A percentile compares a stretch with the other conserved stretches of the same genome.
Evolutionary conservation across 2,329 filamentous ascomycete species (phyloP).

Genomic region (Cercospora beticola): DNA sequence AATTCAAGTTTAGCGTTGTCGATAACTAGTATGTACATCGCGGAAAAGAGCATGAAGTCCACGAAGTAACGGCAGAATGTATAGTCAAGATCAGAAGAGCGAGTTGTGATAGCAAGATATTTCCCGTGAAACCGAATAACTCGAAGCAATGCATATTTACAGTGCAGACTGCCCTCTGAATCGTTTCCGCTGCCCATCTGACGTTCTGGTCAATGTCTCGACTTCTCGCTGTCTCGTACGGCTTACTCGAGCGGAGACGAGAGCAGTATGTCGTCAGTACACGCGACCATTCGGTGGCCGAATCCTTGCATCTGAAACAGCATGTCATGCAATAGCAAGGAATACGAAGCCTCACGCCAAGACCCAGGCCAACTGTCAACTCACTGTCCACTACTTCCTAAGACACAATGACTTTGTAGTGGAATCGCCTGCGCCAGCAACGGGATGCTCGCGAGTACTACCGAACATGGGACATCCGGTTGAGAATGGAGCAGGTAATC

Average conservation of each 20-base stretch:
- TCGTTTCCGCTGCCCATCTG: not conserved
- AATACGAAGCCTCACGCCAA: not conserved
- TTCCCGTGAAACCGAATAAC: not conserved
- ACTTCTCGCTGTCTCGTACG: not conserved
- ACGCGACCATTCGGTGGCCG: not conserved
- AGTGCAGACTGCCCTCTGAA: not conserved
- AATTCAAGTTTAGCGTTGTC: conserved; percentile 26
- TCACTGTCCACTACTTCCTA: not conserved
- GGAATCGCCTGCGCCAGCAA: not conserved
- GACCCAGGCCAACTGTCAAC: not conserved
- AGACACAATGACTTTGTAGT: not conserved
- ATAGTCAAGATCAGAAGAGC: conserved; percentile 6
- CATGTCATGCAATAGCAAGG: not conserved
- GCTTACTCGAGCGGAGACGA: not conserved
- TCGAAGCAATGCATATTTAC: not conserved
- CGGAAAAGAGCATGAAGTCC: not conserved
- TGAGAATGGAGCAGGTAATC: not conserved
- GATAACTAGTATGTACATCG: conserved; percentile 4
- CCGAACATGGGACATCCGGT: not conserved
- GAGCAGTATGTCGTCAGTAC: not conserved
- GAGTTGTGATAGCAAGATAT: not conserved
- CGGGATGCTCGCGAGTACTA: not conserved
- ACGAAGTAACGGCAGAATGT: conserved; percentile 8
- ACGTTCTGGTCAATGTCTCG: not conserved
- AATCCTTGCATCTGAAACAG: not conserved